Conservation (phyloP, 164 flowering plant species). For the Sedum album region DNA sequence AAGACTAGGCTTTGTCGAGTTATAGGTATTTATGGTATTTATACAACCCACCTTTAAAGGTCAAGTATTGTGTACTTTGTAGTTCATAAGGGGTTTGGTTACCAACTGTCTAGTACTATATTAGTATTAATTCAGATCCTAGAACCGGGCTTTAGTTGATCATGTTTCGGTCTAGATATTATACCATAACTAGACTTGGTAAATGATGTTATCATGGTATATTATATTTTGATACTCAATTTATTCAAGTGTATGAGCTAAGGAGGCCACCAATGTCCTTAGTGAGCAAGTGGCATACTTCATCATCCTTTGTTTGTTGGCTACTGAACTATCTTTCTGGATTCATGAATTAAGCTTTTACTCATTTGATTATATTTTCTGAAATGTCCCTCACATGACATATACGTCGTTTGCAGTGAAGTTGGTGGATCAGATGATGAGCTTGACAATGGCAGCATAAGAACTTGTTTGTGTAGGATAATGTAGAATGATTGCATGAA, state of each 20-base stretch:
- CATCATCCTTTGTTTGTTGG: neutral
- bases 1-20: neutral
- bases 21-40: neutral
- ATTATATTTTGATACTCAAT: neutral
- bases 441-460: conserved; percentile 23
- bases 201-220: neutral
- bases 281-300: neutral
- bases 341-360: neutral
- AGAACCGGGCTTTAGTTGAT: no score
- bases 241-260: neutral
- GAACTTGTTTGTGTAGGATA: conserved; percentile 54
- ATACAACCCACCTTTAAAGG: neutral
- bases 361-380: neutral
- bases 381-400: neutral
- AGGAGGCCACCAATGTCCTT: neutral
- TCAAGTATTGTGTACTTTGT: neutral
- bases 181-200: no score
- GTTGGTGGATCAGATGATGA: conserved; percentile 54
- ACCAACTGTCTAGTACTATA: neutral
- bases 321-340: neutral
- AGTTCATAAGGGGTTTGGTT: neutral
- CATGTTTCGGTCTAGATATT: no score
- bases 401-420: conserved; percentile 32
- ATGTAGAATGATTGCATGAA: conserved; percentile 30
- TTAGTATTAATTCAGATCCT: neutral